Percentiles rank a stretch among this genome's conserved stretches.
Conservation (phyloP, 2,329 filamentous ascomycete genomes). For the Botrytis aclada region DNA sequence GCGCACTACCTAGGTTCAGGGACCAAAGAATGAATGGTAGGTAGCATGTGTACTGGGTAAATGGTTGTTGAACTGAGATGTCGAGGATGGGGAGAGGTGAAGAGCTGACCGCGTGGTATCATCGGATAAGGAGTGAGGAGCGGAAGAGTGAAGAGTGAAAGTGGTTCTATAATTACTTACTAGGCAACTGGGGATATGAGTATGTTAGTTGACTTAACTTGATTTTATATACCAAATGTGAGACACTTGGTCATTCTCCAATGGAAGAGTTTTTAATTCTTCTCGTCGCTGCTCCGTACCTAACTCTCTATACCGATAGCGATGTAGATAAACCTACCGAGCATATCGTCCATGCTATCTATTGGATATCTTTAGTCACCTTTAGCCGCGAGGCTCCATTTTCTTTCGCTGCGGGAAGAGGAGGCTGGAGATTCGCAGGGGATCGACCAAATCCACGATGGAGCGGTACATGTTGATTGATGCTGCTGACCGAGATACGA, state of each 20-base stretch:
- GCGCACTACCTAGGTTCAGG: conserved; percentile 1
- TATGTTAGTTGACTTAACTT: not conserved
- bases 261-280: not conserved
- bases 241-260: conserved; percentile 12
- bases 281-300: not conserved
- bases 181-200: not conserved
- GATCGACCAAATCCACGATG: not conserved
- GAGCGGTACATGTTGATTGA: not conserved
- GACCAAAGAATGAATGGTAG: not conserved
- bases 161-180: not conserved
- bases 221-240: not conserved
- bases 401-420: not conserved
- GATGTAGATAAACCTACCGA: not conserved
- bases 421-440: conserved; percentile 14
- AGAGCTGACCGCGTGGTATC: not conserved
- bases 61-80: not conserved
- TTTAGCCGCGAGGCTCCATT: conserved; percentile 14
- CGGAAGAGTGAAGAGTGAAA: not conserved
- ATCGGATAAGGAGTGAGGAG: not conserved
- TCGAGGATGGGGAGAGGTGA: not conserved
- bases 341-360: not conserved
- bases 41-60: not conserved
- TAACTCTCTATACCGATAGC: not conserved
- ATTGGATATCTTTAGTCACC: conserved; percentile 6
- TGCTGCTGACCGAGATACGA: not conserved